Percentiles rank a stretch among this genome's conserved stretches.
phyloP scores from a whole-genome alignment of 495 filamentous ascomycete species.

The Lasiosphaeris hirsuta region DNA sequence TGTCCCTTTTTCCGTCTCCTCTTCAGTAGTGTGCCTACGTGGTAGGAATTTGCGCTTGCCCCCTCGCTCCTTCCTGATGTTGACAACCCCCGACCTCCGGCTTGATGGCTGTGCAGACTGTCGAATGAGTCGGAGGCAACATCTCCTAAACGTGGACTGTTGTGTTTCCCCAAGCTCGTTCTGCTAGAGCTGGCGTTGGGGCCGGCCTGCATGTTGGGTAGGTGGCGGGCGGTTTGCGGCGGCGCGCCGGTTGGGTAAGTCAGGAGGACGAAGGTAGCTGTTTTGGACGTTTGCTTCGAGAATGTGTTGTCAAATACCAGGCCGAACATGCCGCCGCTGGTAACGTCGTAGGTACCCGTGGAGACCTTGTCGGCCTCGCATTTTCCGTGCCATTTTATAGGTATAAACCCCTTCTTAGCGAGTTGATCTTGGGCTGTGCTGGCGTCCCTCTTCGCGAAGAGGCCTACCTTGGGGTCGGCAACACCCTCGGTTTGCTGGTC shows the following conservation, averaged over 20 bases:
- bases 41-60: conserved; percentile 45
- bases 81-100: conserved; percentile 25
- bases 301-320: conserved; percentile 99
- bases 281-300: conserved; percentile 92
- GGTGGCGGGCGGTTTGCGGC: conserved; percentile 72
- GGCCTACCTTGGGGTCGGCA: conserved; percentile 34
- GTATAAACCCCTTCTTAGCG: conserved; percentile 77
- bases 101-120: conserved; percentile 50
- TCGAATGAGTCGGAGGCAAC: conserved; percentile 50
- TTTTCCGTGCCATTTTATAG: conserved; percentile 85
- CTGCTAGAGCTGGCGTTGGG: conserved; percentile 45
- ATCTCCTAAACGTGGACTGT: conserved; percentile 36
- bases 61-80: conserved; percentile 32
- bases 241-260: conserved; percentile 84
- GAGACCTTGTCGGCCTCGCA: conserved; percentile 96
- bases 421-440: conserved; percentile 76
- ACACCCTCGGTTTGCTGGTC: conserved; percentile 44
- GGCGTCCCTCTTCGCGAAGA: conserved; percentile 47
- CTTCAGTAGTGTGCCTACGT: conserved; percentile 82
- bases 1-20: conserved; percentile 88
- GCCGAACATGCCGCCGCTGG: conserved; percentile 87
- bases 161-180: conserved; percentile 44
- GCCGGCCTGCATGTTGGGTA: conserved; percentile 52
- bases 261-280: conserved; percentile 86
- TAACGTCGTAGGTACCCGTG: conserved; percentile 83